Evolutionary conservation across 2,329 filamentous ascomycete genomes (phyloP).

Genomic region (Neospermospora avenae): DNA sequence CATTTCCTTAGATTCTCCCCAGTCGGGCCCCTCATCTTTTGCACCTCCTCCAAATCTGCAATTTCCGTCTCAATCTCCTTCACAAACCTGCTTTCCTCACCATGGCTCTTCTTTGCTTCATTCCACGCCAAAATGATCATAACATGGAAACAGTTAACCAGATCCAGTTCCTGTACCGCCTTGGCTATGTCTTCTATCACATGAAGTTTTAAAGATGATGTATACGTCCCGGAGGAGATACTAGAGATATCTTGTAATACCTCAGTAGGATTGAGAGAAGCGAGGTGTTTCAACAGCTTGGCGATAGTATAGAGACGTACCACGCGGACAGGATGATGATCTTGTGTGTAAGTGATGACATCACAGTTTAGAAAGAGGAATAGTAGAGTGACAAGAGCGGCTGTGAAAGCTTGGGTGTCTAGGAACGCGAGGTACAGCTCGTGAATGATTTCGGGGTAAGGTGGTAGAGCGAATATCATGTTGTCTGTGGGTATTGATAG

Average conservation of each 20-base stretch:
- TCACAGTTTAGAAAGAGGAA: conserved; percentile 39
- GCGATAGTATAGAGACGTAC: conserved; percentile 50
- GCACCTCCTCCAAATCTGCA: conserved; percentile 45
- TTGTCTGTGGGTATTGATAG: conserved; percentile 1
- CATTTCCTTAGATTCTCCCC: conserved; percentile 14
- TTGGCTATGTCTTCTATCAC: conserved; percentile 11
- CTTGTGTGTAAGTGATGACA: conserved; percentile 47
- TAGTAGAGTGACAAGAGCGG: conserved; percentile 45
- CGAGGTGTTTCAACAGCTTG: conserved; percentile 50
- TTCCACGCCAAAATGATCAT: conserved; percentile 47
- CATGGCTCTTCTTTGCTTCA: conserved; percentile 42
- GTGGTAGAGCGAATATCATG: conserved; percentile 17
- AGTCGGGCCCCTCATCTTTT: conserved; percentile 12
- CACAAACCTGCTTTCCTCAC: conserved; percentile 45
- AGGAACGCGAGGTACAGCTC: conserved; percentile 43
- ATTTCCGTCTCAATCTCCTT: conserved; percentile 46
- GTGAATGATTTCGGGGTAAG: conserved; percentile 39
- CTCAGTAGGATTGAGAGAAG: conserved; percentile 36
- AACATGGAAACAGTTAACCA: conserved; percentile 51
- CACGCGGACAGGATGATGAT: conserved; percentile 49
- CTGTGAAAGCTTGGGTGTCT: conserved; percentile 43
- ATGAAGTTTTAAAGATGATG: background rate
- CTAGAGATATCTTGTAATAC: background rate
- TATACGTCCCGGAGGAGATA: background rate
- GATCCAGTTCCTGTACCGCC: conserved; percentile 45